These are phyloP conservation scores for Chlorella sp. DNA, from an alignment of 139 green algal genomes.

Conservation along the genomic window DNA sequence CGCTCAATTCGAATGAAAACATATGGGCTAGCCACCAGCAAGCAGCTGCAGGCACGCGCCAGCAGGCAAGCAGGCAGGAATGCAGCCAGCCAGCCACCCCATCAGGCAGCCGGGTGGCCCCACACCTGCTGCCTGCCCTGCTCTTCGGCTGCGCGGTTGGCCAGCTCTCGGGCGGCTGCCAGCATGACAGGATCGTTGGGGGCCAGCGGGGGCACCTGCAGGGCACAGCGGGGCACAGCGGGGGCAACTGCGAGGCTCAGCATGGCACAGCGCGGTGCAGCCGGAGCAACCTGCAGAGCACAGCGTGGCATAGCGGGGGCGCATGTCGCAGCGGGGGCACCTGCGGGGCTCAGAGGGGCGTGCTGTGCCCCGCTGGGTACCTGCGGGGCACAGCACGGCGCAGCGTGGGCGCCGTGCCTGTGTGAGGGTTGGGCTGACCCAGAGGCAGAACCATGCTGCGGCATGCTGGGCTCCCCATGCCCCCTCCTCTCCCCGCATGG, in stretches of 20 bases:
- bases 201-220: conserved; percentile 13
- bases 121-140: conserved; percentile 27
- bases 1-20: no score
- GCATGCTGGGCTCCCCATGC: no score
- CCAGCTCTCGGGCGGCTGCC: conserved; percentile 46
- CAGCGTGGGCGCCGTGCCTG: no score
- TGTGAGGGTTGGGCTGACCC: no score
- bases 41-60: neutral
- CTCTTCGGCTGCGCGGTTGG: conserved; percentile 9
- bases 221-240: neutral
- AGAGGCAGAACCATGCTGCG: no score
- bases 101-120: neutral
- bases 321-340: no score
- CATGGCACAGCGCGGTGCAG: no score
- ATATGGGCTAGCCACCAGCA: neutral
- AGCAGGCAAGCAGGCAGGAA: no score
- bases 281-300: neutral
- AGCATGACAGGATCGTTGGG: conserved; percentile 34
- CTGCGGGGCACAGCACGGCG: no score
- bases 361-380: neutral
- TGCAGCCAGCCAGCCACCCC: neutral
- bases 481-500: no score
- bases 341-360: no score
- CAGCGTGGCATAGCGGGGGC: no score
- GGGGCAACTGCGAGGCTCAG: neutral